Evolutionary conservation across 1,284 basidiomycete genomes (phyloP), one percentile per base, ranked within the genome.

Genomic region (Malassezia nana): DNA sequence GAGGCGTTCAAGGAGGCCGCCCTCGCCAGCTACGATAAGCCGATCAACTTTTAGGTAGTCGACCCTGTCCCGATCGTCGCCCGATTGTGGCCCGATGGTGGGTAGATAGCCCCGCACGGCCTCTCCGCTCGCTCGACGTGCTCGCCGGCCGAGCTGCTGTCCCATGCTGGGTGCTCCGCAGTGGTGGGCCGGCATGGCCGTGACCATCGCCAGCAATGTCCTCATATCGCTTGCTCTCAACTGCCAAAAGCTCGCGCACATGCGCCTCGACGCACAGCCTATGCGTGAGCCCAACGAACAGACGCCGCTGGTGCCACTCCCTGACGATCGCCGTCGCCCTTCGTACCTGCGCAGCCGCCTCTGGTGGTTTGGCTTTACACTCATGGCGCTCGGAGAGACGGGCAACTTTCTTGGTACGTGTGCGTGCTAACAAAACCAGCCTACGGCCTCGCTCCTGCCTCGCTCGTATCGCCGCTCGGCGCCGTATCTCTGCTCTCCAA

Each of bases 381-480:
- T 95, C 41, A 92, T 96, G 84, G 87, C 87, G 59, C 59, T 94
- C 10, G 92, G 92, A 13, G 92, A 98, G 77, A 76, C 83, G 22
- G 87, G 88, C 12, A 95, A 95, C 71, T 95, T 95, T 58, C 55
- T 73, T 22, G 70, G 57, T 59, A 38, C 50, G 57, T 57, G 18
- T 29, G 8, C 35, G 24, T 25, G 35, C 29, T 18, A 28, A 20
- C 25, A 16, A 30, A 28, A 22, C 26, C 89, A 51, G 86, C 86
- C 1, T 95, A 89, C 63, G 86, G 82, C 0, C 86, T 84, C 59
- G 84, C 91, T 6, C 91, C 92, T 3, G 90, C 91, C 7, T 88
- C 85, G 18, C 79, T 95, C 12, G 89, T 96, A n/a, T 91, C 92
- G 1, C 92, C 91, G 16, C 79, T 96, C 6, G 90, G 91, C 28